Base-by-base conservation (phyloP, 2,329 filamentous ascomycete species). In the Epichloe sibirici region DNA sequence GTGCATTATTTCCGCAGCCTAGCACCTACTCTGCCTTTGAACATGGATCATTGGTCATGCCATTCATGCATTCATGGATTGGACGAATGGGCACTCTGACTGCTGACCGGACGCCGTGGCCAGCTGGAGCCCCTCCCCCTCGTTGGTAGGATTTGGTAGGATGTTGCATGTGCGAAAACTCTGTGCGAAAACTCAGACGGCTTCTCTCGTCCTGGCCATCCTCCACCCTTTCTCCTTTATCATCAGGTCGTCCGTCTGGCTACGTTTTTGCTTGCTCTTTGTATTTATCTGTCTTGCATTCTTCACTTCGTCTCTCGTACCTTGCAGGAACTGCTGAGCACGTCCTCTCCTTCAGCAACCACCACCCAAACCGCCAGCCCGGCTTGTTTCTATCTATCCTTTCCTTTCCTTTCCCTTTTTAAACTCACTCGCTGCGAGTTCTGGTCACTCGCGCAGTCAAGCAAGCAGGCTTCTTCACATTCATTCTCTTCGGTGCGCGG, bases 281-380 rank as follows among this genome's bases (percentile, higher is more conserved):
- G 53, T 51, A 9, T 45, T 23, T 45, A 6, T 53, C 46, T 38
- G 12, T 42, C 37, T 48, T 46, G 34, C 17, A n/a, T 21, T 48
- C 35, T 37, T 51, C 44, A 15, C 39, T 34, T 45, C 45, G 44
- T 49, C 38, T 55, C 49, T 54, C 45, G 44, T 49, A 38, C 56
- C 51, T 54, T 53, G 25, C 52, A 56, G 11, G 5, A 58, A 56
- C 58, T 63, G 66, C 65, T 67, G 63, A 63, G 62, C 65, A 67
- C 61, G 58, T 68, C 60, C 65, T 63, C 57, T 66, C 65, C 53
- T 66, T 66, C 47, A 46, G 46, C 60, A 57, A 51, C 37, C 17
- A 38, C 9, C 28, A 57, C 53, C 44, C 58, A 57, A 57, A 60
- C 61, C 55, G 54, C 57, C 43, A 57, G 57, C 56, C 56, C 58